A percentile compares a stretch with the other conserved stretches of the same genome.
Conservation (phyloP, 106 monocot species). For the Allium fistulosum region DNA sequence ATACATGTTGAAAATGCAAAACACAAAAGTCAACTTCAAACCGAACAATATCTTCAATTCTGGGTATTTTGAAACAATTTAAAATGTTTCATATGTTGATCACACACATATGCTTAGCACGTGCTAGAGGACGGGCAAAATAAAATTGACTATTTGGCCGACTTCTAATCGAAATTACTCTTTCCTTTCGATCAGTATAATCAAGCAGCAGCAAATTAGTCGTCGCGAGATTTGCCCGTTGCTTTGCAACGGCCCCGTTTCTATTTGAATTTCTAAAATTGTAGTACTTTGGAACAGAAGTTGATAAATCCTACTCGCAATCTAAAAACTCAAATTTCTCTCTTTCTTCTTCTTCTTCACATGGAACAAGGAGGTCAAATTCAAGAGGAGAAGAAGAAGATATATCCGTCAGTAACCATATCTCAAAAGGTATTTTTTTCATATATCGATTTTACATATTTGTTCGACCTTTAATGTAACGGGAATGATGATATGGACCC, state of each 20-base stretch:
- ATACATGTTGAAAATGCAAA: too few relatives aligned
- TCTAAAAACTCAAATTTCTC: constrained; percentile 2
- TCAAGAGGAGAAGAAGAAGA: constrained; percentile 3
- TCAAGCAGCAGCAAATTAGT: too few relatives aligned
- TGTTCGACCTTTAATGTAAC: neutral
- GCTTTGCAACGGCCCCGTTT: constrained; percentile 4
- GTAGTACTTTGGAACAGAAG: neutral
- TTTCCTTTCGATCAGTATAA: neutral
- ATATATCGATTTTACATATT: neutral
- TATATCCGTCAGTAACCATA: constrained; percentile 2
- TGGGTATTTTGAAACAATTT: too few relatives aligned
- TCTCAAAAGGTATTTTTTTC: constrained; percentile 7
- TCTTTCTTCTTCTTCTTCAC: neutral
- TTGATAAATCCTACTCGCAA: neutral
- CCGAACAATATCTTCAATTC: too few relatives aligned
- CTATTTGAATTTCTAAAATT: neutral
- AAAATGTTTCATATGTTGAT: too few relatives aligned
- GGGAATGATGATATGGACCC: constrained; percentile 5
- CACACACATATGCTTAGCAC: too few relatives aligned
- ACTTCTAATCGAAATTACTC: too few relatives aligned
- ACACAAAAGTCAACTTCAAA: too few relatives aligned
- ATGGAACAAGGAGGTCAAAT: constrained; percentile 8
- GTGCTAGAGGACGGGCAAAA: too few relatives aligned
- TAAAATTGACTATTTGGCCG: too few relatives aligned
- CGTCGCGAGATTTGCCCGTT: neutral